phyloP scores from a whole-genome alignment of 75 land plant species.

The Cunninghamia lanceolata region DNA sequence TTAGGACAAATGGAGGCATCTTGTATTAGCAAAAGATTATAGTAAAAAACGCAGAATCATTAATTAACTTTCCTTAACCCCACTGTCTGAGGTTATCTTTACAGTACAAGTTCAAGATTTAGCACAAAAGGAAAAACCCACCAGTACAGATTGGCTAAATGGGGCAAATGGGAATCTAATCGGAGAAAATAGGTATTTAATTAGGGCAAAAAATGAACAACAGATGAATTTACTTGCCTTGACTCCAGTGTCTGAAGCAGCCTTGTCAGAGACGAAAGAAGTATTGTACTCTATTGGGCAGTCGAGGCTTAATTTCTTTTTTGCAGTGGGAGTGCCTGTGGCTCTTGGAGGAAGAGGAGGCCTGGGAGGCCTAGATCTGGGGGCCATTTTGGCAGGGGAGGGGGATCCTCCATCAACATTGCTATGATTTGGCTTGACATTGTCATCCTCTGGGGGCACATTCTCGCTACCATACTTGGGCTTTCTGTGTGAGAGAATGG shows the following conservation, averaged over 20 bases:
- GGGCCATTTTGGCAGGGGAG: slow-evolving; percentile 3
- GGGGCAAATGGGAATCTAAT: not conserved
- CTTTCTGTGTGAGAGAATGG: not conserved
- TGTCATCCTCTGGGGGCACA: slow-evolving; percentile 9
- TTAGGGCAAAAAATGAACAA: not conserved
- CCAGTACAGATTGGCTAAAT: not conserved
- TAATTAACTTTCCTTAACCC: not conserved
- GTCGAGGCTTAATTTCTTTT: not conserved
- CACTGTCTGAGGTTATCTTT: not conserved
- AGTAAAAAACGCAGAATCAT: too few species aligned
- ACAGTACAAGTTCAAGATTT: not conserved
- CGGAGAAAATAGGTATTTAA: not conserved
- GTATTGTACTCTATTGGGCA: not conserved
- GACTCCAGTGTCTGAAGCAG: not conserved
- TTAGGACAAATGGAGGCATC: too few species aligned
- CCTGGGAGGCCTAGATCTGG: slow-evolving; percentile 10
- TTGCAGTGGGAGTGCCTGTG: not conserved
- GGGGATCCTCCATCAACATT: not conserved
- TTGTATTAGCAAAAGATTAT: too few species aligned
- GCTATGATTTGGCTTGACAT: not conserved
- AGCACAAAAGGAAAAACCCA: not conserved
- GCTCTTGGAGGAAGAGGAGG: slow-evolving; percentile 6
- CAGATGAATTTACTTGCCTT: not conserved
- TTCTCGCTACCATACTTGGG: slow-evolving; percentile 1
- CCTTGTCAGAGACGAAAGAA: not conserved